A percentile compares a stretch with the other conserved stretches of the same genome.
Evolutionary conservation across 768 basidiomycete genomes (phyloP).

Genomic region (Amanita subjunquillea): DNA sequence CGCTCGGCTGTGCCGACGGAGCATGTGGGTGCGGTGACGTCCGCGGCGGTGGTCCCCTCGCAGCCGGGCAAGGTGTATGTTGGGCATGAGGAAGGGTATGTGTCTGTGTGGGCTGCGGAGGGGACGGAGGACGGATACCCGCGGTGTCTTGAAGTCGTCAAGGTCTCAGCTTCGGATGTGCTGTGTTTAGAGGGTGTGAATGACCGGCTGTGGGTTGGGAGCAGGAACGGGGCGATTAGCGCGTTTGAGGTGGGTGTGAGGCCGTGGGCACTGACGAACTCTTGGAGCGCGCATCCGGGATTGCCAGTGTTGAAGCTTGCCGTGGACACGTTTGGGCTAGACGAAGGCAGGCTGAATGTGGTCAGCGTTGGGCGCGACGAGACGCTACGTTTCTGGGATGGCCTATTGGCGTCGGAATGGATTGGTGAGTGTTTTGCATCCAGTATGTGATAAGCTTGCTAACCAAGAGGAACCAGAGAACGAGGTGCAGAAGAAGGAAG

Average conservation of each 20-base stretch:
- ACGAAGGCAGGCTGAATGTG: conserved; percentile 59
- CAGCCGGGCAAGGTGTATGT: conserved; percentile 63
- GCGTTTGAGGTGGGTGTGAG: conserved; percentile 65
- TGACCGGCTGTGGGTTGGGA: conserved; percentile 80
- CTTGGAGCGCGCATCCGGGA: conserved; percentile 73
- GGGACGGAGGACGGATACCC: conserved; percentile 44
- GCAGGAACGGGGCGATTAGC: conserved; percentile 69
- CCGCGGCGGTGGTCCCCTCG: conserved; percentile 66
- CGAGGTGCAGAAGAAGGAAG: conserved; percentile 66
- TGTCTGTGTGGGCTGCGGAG: conserved; percentile 69
- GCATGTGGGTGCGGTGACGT: conserved; percentile 74
- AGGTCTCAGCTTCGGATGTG: conserved; percentile 75
- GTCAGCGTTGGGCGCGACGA: conserved; percentile 71
- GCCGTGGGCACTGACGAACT: conserved; percentile 84
- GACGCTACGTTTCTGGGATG: conserved; percentile 79
- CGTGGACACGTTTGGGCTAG: conserved; percentile 71
- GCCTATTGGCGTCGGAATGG: conserved; percentile 75
- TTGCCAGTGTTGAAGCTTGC: conserved; percentile 53
- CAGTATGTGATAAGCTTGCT: background rate
- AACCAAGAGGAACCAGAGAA: conserved; percentile 37
- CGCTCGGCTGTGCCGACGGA: conserved; percentile 52
- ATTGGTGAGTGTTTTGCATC: conserved; percentile 50
- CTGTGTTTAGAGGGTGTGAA: conserved; percentile 79
- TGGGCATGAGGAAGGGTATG: conserved; percentile 85
- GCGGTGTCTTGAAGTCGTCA: conserved; percentile 63